phyloP scores from a whole-genome alignment of 495 filamentous ascomycete species.

The Chaetomium fimeti region DNA sequence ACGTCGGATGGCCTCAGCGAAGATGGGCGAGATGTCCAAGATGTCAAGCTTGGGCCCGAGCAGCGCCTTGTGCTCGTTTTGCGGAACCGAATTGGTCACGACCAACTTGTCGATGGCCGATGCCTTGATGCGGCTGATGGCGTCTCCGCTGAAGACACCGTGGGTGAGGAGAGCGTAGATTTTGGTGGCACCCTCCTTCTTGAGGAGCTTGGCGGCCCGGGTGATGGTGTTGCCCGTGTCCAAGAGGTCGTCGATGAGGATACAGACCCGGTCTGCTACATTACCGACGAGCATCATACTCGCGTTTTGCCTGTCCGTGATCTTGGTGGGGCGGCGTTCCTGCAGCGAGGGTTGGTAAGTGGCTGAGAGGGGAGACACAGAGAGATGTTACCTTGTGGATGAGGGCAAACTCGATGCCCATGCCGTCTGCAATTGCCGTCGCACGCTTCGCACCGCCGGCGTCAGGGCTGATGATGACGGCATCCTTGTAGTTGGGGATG shows the following conservation, averaged over 20 bases:
- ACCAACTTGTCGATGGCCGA: slow-evolving; percentile 87
- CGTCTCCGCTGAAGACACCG: slow-evolving; percentile 90
- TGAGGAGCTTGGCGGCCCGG: slow-evolving; percentile 89
- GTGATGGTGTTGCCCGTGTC: slow-evolving; percentile 98
- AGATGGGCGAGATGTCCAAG: slow-evolving; percentile 85
- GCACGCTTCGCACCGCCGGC: slow-evolving; percentile 98
- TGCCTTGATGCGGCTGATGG: slow-evolving; percentile 90
- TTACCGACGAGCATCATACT: slow-evolving; percentile 98
- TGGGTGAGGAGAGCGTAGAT: slow-evolving; percentile 94
- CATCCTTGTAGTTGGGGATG: slow-evolving; percentile 81
- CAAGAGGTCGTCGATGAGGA: slow-evolving; percentile 89
- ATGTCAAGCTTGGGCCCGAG: slow-evolving; percentile 84
- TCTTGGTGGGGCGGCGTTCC: slow-evolving; percentile 95
- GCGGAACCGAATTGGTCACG: slow-evolving; percentile 92
- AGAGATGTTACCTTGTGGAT: slow-evolving; percentile 83
- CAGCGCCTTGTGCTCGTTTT: slow-evolving; percentile 67
- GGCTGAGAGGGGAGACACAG: slow-evolving; percentile 20
- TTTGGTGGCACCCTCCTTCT: slow-evolving; percentile 83
- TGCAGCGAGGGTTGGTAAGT: slow-evolving; percentile 39
- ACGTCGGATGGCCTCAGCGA: slow-evolving; percentile 94
- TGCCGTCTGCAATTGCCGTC: slow-evolving; percentile 88
- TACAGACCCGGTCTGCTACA: slow-evolving; percentile 76
- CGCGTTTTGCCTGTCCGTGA: slow-evolving; percentile 90
- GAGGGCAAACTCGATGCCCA: slow-evolving; percentile 90
- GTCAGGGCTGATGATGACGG: slow-evolving; percentile 94